Conservation (phyloP, 1,284 basidiomycete genomes). For the Anthracocystis walkeri region DNA sequence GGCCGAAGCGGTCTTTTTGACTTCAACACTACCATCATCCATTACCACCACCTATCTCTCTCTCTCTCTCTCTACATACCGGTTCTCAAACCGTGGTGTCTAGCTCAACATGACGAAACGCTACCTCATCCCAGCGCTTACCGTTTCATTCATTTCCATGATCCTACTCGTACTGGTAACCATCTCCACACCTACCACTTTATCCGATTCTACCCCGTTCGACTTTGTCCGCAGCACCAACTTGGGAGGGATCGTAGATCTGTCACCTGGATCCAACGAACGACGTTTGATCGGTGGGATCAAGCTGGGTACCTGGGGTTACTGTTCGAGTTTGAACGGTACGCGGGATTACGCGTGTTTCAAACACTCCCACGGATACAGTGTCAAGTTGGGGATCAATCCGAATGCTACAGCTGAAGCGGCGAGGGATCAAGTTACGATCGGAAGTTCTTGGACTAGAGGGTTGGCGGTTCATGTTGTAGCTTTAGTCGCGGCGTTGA, state of each 20-base stretch:
- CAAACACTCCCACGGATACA: conserved; percentile 43
- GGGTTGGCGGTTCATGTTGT: conserved; percentile 52
- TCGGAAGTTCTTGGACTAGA: conserved; percentile 41
- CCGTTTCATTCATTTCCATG: conserved; percentile 15
- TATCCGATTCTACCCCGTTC: conserved; percentile 43
- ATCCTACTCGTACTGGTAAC: conserved; percentile 44
- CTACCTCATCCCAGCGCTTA: conserved; percentile 32
- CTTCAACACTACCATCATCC: too few species aligned
- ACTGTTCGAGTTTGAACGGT: conserved; percentile 35
- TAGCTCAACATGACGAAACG: conserved; percentile 21
- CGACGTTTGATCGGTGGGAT: conserved; percentile 21
- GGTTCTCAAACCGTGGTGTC: neutral
- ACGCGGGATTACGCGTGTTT: conserved; percentile 34
- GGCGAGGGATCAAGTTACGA: conserved; percentile 19
- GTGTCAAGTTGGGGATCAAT: conserved; percentile 35
- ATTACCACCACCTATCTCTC: too few species aligned
- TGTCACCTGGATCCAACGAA: conserved; percentile 17
- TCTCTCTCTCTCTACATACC: neutral
- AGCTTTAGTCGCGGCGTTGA: conserved; percentile 32
- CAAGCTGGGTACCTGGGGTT: conserved; percentile 50
- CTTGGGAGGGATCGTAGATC: conserved; percentile 28
- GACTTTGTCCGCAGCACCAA: conserved; percentile 30
- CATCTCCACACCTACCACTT: conserved; percentile 47
- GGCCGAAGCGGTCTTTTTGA: too few species aligned
- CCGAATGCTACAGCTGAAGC: conserved; percentile 14